Evolutionary conservation across 306 rosid species (phyloP).

Genomic region (Corylus avellana): DNA sequence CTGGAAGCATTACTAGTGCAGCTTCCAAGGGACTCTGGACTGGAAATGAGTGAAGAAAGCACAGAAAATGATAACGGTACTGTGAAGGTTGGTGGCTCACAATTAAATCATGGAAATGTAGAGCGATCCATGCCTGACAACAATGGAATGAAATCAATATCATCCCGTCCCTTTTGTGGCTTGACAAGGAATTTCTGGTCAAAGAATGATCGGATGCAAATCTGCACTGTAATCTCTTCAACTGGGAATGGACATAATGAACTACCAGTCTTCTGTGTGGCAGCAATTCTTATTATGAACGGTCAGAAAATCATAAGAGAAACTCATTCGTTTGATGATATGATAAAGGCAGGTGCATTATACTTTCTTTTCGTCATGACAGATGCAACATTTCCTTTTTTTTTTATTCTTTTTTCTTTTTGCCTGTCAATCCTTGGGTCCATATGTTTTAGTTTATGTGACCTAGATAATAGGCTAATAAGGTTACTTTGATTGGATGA

Average conservation of each 20-base stretch:
- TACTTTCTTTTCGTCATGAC: background rate
- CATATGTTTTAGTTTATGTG: conserved; percentile 20
- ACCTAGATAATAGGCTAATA: conserved; percentile 28
- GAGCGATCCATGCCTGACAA: conserved; percentile 40
- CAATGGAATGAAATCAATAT: conserved; percentile 47
- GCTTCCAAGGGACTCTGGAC: conserved; percentile 58
- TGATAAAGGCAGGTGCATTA: conserved; percentile 76
- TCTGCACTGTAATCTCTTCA: conserved; percentile 52
- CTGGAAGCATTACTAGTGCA: conserved; percentile 64
- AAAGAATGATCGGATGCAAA: conserved; percentile 48
- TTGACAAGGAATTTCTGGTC: conserved; percentile 75
- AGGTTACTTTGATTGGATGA: conserved; percentile 15
- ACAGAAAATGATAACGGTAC: conserved; percentile 39
- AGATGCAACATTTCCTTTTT: background rate
- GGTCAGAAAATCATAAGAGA: conserved; percentile 78
- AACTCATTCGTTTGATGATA: conserved; percentile 85
- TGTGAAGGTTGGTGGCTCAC: conserved; percentile 40
- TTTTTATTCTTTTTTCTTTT: background rate
- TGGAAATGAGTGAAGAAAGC: conserved; percentile 45
- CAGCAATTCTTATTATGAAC: conserved; percentile 79
- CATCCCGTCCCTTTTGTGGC: conserved; percentile 71
- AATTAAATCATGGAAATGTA: conserved; percentile 42
- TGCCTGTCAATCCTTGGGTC: background rate
- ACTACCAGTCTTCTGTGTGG: conserved; percentile 79
- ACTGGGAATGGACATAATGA: conserved; percentile 64